phyloP scores from a whole-genome alignment of 257 asterid species.

The Verbascum thapsus region DNA sequence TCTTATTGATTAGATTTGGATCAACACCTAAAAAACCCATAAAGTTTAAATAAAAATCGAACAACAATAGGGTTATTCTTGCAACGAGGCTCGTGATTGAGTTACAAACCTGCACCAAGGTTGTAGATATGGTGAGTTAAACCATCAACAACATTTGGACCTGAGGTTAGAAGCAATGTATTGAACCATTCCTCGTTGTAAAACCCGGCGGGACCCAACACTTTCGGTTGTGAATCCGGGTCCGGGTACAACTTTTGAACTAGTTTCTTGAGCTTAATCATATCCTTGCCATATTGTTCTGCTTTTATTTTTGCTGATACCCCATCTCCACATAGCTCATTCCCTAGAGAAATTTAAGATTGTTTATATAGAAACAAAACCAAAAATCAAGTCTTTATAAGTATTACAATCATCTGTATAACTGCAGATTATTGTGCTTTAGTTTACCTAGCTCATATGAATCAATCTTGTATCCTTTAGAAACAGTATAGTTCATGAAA shows the following conservation, averaged over 20 bases:
- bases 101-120: conserved; percentile 66
- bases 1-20: conserved; percentile 50
- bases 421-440: too few species aligned
- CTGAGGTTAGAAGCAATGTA: conserved; percentile 47
- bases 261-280: conserved; percentile 44
- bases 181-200: conserved; percentile 66
- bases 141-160: conserved; percentile 69
- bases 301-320: conserved; percentile 57
- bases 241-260: conserved; percentile 50
- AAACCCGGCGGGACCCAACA: conserved; percentile 83
- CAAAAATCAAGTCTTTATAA: not conserved
- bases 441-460: conserved; percentile 74
- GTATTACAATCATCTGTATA: not conserved
- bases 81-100: too few species aligned
- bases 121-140: conserved; percentile 82
- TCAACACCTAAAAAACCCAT: conserved; percentile 49
- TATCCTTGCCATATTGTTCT: conserved; percentile 72
- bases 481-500: conserved; percentile 60
- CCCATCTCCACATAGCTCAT: conserved; percentile 70
- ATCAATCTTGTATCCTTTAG: conserved; percentile 72
- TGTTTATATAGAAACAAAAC: not conserved
- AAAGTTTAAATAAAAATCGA: not conserved
- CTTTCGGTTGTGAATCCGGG: conserved; percentile 45
- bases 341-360: conserved; percentile 47
- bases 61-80: not conserved